These are phyloP conservation scores for Datura wrightii DNA, from an alignment of 257 asterid genomes.

Conservation along the genomic window DNA sequence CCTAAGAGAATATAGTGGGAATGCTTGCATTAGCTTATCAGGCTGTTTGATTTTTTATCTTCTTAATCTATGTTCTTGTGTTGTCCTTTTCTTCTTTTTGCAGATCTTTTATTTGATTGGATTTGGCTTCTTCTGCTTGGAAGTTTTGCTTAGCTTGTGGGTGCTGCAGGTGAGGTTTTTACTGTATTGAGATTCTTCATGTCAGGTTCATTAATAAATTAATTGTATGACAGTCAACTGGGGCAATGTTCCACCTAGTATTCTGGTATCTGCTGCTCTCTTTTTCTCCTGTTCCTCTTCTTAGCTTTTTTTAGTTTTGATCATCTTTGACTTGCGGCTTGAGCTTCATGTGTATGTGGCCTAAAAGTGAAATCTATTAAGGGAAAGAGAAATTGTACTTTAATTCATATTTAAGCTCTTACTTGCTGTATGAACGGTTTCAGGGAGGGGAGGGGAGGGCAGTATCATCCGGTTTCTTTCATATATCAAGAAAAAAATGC, in stretches of 20 bases:
- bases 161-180: slow-evolving; percentile 81
- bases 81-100: slow-evolving; percentile 35
- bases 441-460: not conserved
- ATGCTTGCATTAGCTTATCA: slow-evolving; percentile 20
- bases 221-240: slow-evolving; percentile 1
- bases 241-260: not conserved
- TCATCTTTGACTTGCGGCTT: slow-evolving; percentile 24
- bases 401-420: not conserved
- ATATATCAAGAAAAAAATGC: slow-evolving; percentile 5
- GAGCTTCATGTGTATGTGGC: not conserved
- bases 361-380: slow-evolving; percentile 11
- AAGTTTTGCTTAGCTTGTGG: slow-evolving; percentile 84
- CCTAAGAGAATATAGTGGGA: not conserved
- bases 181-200: slow-evolving; percentile 29
- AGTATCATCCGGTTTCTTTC: not conserved
- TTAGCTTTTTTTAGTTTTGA: not conserved
- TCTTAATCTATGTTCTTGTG: slow-evolving; percentile 11
- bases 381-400: slow-evolving; percentile 2
- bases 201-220: not conserved
- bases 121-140: slow-evolving; percentile 84
- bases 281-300: not conserved
- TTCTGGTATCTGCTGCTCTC: slow-evolving; percentile 5
- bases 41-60: slow-evolving; percentile 13
- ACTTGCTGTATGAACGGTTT: slow-evolving; percentile 5
- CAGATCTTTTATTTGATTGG: slow-evolving; percentile 94